A percentile compares a stretch with the other conserved stretches of the same genome.
Evolutionary conservation across 2,329 filamentous ascomycete species (phyloP).

Genomic region (Pleomassaria siparia): DNA sequence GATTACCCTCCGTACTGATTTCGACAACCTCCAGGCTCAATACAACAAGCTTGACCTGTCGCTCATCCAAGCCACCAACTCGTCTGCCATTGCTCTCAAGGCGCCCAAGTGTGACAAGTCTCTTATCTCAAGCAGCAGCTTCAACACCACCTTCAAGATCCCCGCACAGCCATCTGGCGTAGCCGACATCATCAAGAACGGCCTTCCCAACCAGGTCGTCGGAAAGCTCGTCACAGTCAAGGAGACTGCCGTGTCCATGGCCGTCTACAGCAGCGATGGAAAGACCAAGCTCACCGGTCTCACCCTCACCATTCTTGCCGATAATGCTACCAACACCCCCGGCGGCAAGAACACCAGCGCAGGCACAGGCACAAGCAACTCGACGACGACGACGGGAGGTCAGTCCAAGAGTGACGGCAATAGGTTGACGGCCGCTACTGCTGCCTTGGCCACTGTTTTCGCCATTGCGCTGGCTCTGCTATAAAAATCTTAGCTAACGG

Average conservation of each 20-base stretch:
- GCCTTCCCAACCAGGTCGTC: constrained; percentile 64
- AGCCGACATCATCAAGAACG: constrained; percentile 72
- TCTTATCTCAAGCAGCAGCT: constrained; percentile 67
- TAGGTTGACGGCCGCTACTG: not conserved
- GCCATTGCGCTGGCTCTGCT: constrained; percentile 1
- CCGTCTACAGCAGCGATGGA: constrained; percentile 56
- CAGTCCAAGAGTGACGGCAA: not conserved
- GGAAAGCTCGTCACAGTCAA: constrained; percentile 61
- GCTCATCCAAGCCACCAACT: constrained; percentile 64
- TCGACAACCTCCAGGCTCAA: constrained; percentile 71
- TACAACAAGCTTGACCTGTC: constrained; percentile 74
- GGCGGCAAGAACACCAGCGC: constrained; percentile 41
- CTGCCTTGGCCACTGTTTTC: not conserved
- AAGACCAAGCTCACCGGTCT: constrained; percentile 64
- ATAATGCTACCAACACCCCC: constrained; percentile 59
- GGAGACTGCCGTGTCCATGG: constrained; percentile 57
- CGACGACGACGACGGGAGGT: not conserved
- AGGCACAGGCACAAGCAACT: constrained; percentile 2
- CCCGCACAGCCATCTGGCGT: constrained; percentile 71
- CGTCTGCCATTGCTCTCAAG: constrained; percentile 55
- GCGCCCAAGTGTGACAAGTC: constrained; percentile 65
- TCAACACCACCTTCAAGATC: constrained; percentile 78
- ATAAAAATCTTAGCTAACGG: not conserved
- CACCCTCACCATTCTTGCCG: constrained; percentile 56
- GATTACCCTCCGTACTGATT: constrained; percentile 49